Evolutionary conservation across 2,329 filamentous ascomycete genomes (phyloP), one percentile per base, ranked within the genome.

Genomic region (Alternaria brassicae): DNA sequence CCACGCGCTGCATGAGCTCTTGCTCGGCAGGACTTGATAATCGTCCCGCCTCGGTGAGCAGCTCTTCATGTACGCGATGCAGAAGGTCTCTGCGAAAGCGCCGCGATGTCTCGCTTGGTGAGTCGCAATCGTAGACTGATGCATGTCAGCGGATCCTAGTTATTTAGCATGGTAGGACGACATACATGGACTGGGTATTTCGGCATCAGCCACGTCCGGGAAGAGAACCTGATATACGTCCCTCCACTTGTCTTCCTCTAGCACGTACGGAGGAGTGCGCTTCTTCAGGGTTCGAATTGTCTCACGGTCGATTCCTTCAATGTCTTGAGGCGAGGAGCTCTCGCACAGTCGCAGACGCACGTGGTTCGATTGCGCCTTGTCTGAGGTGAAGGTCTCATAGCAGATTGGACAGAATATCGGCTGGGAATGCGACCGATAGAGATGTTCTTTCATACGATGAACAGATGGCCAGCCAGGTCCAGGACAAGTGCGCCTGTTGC

Each of bases 391-490:
- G 2, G 73, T 72, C 0, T 64, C 44, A 23, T 76, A 78, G 60
- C 79, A 81, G 19, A 78, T 72, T 13, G 72, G 73, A 50, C 79
- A 81, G 61, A 71, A 75, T 34, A 75, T 73, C 1, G 74, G 67
- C 6, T 79, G 74, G 0, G 73, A 66, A 56, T 81, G 79, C 6
- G 77, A 73, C 3, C 76, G 75, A 36, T 80, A 79, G 0, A 81
- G 60, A 52, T 80, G 79, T 36, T 79, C 78, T 69, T 81, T 81
- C 66, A 81, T 75, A 0, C 78, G 71, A 51, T 80, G 78, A 0
- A 80, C 77, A 6, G 72, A 77, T 1, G 73, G 75, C 72, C 78
- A 80, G 1, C 77, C 76, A 0, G 75, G 77, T 0, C 76, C 74
- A 13, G 76, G 74, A 61, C 78, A 81, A 0, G 73, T 73, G 2